Percentiles rank a stretch among this genome's conserved stretches.
Conservation (phyloP, 345 rosid species). For the Acer saccharum region DNA sequence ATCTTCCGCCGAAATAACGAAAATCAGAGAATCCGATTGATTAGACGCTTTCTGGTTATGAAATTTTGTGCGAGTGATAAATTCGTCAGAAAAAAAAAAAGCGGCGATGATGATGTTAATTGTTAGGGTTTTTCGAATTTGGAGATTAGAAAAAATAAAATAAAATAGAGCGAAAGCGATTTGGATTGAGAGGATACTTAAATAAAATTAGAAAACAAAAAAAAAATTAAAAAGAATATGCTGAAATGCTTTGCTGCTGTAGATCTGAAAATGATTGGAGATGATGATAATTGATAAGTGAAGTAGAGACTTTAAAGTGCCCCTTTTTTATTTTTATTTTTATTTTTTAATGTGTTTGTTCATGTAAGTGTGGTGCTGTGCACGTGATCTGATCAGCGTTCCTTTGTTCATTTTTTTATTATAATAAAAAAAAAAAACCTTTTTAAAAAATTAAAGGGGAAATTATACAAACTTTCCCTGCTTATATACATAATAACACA, state of each 20-base stretch:
- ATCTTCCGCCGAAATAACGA: neutral
- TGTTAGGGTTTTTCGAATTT: constrained; percentile 1
- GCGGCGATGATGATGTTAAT: neutral
- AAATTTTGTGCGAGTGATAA: neutral
- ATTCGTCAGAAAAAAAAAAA: neutral
- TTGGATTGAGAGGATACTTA: neutral
- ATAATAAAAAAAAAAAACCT: too few relatives aligned
- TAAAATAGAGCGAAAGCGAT: neutral
- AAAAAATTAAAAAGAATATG: too few relatives aligned
- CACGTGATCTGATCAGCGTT: neutral
- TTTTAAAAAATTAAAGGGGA: too few relatives aligned
- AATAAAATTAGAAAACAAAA: too few relatives aligned
- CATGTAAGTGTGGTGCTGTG: neutral
- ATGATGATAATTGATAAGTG: neutral
- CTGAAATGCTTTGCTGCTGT: constrained; percentile 9
- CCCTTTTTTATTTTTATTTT: too few relatives aligned
- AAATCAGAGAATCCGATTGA: neutral
- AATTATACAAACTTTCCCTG: too few relatives aligned
- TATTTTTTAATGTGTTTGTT: neutral
- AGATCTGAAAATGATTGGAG: constrained; percentile 13
- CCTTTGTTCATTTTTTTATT: too few relatives aligned
- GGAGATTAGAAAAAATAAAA: neutral
- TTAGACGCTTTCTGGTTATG: too few relatives aligned
- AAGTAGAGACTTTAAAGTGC: too few relatives aligned
- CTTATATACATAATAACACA: too few relatives aligned